Evolutionary conservation across 352 stramenopile genomes (phyloP).

Genomic region (Nothophytophthora sp.): DNA sequence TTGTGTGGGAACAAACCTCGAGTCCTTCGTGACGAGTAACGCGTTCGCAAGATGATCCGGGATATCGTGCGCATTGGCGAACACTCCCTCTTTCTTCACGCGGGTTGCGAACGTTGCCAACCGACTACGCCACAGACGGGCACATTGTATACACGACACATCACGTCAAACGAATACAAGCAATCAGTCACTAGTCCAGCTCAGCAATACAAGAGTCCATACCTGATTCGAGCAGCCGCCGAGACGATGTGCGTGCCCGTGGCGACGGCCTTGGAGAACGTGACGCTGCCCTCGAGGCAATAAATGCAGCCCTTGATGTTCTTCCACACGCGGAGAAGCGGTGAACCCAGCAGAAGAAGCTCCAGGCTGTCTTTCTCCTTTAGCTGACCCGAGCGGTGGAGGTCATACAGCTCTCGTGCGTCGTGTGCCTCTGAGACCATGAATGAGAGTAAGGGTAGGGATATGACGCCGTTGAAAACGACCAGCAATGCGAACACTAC

Average conservation of each 20-base stretch:
- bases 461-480: conserved; percentile 54
- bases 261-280: conserved; percentile 54
- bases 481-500: conserved; percentile 47
- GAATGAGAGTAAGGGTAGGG: conserved; percentile 62
- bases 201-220: not conserved
- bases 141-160: conserved; percentile 2
- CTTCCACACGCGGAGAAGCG: conserved; percentile 66
- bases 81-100: conserved; percentile 50
- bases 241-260: conserved; percentile 64
- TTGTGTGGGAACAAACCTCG: conserved; percentile 28
- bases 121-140: conserved; percentile 10
- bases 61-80: conserved; percentile 53
- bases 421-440: conserved; percentile 43
- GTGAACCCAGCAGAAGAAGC: conserved; percentile 70
- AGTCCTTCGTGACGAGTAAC: conserved; percentile 58
- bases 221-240: conserved; percentile 49
- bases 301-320: conserved; percentile 76
- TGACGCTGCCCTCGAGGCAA: conserved; percentile 67
- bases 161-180: not conserved
- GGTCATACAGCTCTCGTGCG: conserved; percentile 32
- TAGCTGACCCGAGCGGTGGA: conserved; percentile 32
- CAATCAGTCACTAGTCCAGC: not conserved
- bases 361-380: conserved; percentile 63
- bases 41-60: conserved; percentile 58
- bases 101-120: conserved; percentile 49